These are phyloP conservation scores for Akebia trifoliata DNA, from an alignment of 164 flowering plant genomes.

Conservation along the genomic window DNA sequence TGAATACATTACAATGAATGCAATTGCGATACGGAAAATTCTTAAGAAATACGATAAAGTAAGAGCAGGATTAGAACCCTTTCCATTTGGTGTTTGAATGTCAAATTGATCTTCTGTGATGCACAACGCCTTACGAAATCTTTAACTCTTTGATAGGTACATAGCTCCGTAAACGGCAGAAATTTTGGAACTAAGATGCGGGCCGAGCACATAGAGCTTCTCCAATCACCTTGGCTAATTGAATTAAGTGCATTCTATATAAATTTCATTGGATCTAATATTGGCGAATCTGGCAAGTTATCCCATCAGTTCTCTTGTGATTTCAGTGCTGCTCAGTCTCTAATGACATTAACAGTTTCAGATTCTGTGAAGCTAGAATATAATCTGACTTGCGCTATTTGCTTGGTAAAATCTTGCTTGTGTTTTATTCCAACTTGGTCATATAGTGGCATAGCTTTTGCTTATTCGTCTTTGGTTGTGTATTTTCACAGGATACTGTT, in stretches of 20 bases:
- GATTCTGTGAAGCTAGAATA: constrained; percentile 60
- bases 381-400: constrained; percentile 70
- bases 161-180: constrained; percentile 69
- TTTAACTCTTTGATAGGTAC: constrained; percentile 41
- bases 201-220: constrained; percentile 68
- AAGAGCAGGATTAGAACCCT: constrained; percentile 17
- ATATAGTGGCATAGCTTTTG: background rate
- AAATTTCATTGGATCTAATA: constrained; percentile 38
- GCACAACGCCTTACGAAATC: background rate
- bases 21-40: constrained; percentile 78
- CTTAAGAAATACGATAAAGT: constrained; percentile 95
- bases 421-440: background rate
- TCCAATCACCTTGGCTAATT: constrained; percentile 90
- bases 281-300: constrained; percentile 23
- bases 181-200: constrained; percentile 59
- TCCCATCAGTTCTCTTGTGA: constrained; percentile 46
- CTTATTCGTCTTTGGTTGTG: background rate
- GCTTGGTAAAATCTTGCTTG: constrained; percentile 56
- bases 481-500: constrained; percentile 53
- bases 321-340: constrained; percentile 29
- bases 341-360: constrained; percentile 52
- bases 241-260: constrained; percentile 80
- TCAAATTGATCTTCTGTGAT: background rate
- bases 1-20: constrained; percentile 77
- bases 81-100: background rate